Evolutionary conservation across 2,329 filamentous ascomycete genomes (phyloP).

Genomic region (Sporothrix variecibatus): DNA sequence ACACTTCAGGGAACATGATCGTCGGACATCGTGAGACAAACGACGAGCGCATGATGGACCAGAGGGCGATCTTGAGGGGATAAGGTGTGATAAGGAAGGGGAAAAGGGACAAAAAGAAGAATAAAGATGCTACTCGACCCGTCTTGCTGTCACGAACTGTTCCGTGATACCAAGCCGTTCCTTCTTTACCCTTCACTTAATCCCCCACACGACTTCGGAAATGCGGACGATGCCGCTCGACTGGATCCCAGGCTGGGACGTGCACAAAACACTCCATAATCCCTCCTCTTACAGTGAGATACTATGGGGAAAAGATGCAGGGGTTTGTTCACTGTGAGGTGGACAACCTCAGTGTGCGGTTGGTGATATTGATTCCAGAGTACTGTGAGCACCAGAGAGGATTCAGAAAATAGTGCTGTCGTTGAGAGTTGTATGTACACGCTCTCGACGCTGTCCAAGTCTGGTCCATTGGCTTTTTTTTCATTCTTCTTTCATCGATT

Average conservation of each 20-base stretch:
- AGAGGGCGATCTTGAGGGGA: too few relatives aligned
- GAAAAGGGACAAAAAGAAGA: not conserved
- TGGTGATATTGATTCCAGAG: too few relatives aligned
- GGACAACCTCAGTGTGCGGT: not conserved
- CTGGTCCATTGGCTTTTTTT: not conserved
- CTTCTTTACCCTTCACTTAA: not conserved
- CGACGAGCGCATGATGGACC: not conserved
- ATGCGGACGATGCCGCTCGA: not conserved
- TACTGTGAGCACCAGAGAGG: not conserved
- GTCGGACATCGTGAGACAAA: constrained; percentile 10
- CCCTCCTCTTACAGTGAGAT: not conserved
- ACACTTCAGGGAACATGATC: not conserved
- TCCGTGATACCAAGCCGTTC: not conserved
- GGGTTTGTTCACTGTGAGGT: not conserved
- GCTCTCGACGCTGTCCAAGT: not conserved
- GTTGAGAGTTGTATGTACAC: not conserved
- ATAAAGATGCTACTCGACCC: not conserved
- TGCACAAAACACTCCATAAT: not conserved
- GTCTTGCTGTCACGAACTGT: constrained; percentile 3
- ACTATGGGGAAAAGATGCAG: not conserved
- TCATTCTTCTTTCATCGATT: not conserved
- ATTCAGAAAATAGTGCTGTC: not conserved
- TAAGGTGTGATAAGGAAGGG: too few relatives aligned
- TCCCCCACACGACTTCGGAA: constrained; percentile 3
- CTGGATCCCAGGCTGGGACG: not conserved